Conservation (phyloP, 495 filamentous ascomycete genomes). For the Neurospora discreta region DNA sequence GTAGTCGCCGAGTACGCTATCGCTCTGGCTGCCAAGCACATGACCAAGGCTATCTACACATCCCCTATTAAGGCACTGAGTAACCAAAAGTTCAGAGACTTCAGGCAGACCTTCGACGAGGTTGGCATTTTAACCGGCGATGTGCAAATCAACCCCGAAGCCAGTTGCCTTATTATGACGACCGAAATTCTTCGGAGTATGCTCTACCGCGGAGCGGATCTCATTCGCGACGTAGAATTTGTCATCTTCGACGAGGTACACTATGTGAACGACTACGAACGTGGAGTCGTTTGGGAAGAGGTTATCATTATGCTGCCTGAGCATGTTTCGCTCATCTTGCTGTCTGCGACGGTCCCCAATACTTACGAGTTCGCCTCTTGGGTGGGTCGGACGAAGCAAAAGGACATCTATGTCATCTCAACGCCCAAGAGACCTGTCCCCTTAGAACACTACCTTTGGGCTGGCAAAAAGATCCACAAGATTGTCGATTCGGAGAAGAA, state of each 20-base stretch:
- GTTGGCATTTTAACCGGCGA: constrained; percentile 96
- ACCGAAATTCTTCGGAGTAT: constrained; percentile 97
- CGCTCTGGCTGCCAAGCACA: constrained; percentile 86
- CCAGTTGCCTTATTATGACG: constrained; percentile 98
- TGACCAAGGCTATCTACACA: constrained; percentile 99
- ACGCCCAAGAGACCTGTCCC: constrained; percentile 92
- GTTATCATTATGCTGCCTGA: constrained; percentile 99
- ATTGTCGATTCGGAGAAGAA: constrained; percentile 88
- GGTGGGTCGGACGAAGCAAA: constrained; percentile 97
- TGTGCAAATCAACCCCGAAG: constrained; percentile 96
- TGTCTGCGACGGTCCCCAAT: constrained; percentile 95
- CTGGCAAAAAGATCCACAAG: constrained; percentile 79
- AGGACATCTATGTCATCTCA: constrained; percentile 97
- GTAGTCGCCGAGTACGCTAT: constrained; percentile 98
- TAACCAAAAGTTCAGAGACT: constrained; percentile 98
- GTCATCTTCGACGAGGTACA: constrained; percentile 99
- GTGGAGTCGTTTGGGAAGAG: constrained; percentile 98
- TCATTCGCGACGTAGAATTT: constrained; percentile 95
- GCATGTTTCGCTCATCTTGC: constrained; percentile 86
- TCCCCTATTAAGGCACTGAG: constrained; percentile 97
- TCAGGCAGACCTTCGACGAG: constrained; percentile 78
- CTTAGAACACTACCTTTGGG: constrained; percentile 93
- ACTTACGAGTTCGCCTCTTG: constrained; percentile 96
- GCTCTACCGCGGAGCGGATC: constrained; percentile 91
- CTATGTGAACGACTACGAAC: constrained; percentile 95